phyloP scores from a whole-genome alignment of 2,329 filamentous ascomycete species.

The Pestalotiopsis sp. region DNA sequence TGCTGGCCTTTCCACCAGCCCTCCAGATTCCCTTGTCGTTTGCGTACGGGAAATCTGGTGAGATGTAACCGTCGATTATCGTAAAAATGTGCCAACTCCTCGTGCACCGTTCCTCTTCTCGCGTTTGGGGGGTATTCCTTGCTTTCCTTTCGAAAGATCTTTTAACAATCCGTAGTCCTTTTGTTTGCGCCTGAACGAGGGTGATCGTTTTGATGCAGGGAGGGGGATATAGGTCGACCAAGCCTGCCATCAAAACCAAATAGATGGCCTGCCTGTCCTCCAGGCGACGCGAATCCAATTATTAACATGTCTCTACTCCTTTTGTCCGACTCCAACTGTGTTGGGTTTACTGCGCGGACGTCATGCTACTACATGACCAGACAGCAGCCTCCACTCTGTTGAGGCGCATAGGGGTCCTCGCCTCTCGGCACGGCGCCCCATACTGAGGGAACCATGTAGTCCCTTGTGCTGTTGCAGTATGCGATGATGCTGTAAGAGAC shows the following conservation, averaged over 20 bases:
- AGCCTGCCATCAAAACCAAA: constrained; percentile 24
- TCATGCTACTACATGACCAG: constrained; percentile 75
- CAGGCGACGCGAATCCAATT: constrained; percentile 24
- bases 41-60: constrained; percentile 19
- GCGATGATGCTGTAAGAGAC: constrained; percentile 78
- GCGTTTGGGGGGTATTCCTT: constrained; percentile 22
- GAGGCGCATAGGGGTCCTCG: constrained; percentile 97
- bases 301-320: constrained; percentile 12
- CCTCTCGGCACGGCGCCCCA: constrained; percentile 94
- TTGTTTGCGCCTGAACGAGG: constrained; percentile 21
- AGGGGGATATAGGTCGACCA: constrained; percentile 17
- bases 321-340: constrained; percentile 9
- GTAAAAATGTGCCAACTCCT: constrained; percentile 24
- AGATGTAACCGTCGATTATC: constrained; percentile 34
- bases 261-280: constrained; percentile 23
- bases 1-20: constrained; percentile 12
- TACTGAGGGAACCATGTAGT: constrained; percentile 98
- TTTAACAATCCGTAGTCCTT: constrained; percentile 16
- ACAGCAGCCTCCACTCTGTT: constrained; percentile 92
- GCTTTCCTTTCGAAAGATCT: constrained; percentile 21
- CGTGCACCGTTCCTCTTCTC: constrained; percentile 11
- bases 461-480: constrained; percentile 96
- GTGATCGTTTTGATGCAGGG: constrained; percentile 13
- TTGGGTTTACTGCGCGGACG: background rate
- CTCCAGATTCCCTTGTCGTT: constrained; percentile 2